Conservation (phyloP, 768 basidiomycete genomes). For the Tremella yokohamensis region DNA sequence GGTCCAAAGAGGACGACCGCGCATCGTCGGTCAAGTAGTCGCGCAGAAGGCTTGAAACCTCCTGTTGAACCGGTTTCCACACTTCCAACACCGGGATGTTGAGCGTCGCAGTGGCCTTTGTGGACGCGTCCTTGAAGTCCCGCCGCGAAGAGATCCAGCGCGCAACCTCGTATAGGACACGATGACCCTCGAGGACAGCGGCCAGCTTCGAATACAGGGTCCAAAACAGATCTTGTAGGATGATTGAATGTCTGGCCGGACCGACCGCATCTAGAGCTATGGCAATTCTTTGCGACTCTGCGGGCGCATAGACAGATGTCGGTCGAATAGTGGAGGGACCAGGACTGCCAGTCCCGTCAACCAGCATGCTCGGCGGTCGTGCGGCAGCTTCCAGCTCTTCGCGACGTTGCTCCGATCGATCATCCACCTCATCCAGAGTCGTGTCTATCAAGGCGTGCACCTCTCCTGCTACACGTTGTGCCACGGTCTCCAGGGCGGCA, state of each 20-base stretch:
- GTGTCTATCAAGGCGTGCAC: conserved; percentile 77
- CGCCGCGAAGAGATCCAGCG: conserved; percentile 84
- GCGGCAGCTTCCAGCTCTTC: conserved; percentile 21
- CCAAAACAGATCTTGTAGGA: conserved; percentile 90
- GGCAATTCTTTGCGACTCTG: conserved; percentile 57
- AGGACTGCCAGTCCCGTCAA: background rate
- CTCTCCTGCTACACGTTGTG: conserved; percentile 77
- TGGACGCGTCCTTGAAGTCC: conserved; percentile 81
- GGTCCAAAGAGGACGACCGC: conserved; percentile 68
- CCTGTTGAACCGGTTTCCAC: conserved; percentile 81
- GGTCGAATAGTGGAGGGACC: conserved; percentile 8
- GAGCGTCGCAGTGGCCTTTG: conserved; percentile 59
- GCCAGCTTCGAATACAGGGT: conserved; percentile 92
- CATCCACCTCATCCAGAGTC: conserved; percentile 86
- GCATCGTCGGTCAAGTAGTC: conserved; percentile 94
- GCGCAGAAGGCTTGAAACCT: conserved; percentile 76
- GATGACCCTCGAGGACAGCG: conserved; percentile 84
- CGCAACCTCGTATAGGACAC: conserved; percentile 84
- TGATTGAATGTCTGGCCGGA: conserved; percentile 65
- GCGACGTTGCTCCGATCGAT: conserved; percentile 52
- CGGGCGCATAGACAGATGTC: conserved; percentile 26
- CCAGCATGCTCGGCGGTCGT: conserved; percentile 17
- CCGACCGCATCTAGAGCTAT: conserved; percentile 52
- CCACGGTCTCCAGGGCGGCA: conserved; percentile 72
- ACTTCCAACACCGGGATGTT: conserved; percentile 71